Base-by-base conservation (phyloP, 2,329 filamentous ascomycete species). In the Venturia pyrina region DNA sequence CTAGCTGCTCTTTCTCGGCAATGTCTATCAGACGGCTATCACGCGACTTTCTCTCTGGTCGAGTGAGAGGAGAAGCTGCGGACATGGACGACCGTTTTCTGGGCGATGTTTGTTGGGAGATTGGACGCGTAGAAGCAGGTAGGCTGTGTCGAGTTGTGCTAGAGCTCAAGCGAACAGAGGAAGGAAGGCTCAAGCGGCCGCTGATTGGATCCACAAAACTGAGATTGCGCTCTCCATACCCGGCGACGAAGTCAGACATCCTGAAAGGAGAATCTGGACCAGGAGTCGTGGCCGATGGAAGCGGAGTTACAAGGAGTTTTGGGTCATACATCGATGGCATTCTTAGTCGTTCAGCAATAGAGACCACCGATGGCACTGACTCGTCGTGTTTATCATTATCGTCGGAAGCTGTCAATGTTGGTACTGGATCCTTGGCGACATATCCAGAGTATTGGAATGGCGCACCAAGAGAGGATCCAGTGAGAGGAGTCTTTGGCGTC, bases 31-130 rank as follows among this genome's bases (percentile, higher is more conserved):
- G 76, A 1, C 87, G 85, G 64, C 72, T 74, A 40, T 77, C 73
- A 37, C 74, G 71, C 69, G 73, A 71, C 60, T 72, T 76, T 66
- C 17, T 37, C 8, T 44, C 59, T 13, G 24, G 3, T 19, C 13
- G 43, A 44, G n/a, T 10, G 19, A 28, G 10, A 15, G 90, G 87
- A 0, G 89, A 84, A 0, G 85, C 85, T 0, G 87, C 88, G 0
- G 84, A 78, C 0, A 37, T 50, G 21, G 44, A 64, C 19, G 32
- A 40, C 3, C 46, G 21, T 40, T 44, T 64, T 44, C 24, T 48
- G 19, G 62, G 46, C 15, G 44, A 19, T 3, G 62, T 53, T 17
- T 48, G 43, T 28, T 40, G 41, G 5, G 62, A 67, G 19, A 50
- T 50, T 50, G 57, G 46, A n/a, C 63, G 50, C 17, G 40, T 63